phyloP scores from a whole-genome alignment of 164 flowering plant species.

The Aristolochia contorta region DNA sequence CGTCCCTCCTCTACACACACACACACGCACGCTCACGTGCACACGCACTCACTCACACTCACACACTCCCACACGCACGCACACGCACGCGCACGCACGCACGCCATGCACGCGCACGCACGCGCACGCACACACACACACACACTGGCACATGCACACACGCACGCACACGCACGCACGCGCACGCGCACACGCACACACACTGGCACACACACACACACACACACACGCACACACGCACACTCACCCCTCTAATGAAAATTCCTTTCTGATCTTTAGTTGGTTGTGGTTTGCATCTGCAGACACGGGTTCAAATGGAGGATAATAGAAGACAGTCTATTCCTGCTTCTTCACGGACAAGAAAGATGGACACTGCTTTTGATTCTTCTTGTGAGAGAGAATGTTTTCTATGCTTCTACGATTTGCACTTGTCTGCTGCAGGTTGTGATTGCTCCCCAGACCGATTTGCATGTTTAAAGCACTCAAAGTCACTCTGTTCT shows the following conservation, averaged over 20 bases:
- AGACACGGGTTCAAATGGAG: constrained; percentile 65
- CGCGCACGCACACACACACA: no score
- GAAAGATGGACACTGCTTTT: constrained; percentile 58
- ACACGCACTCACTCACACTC: no score
- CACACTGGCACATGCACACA: no score
- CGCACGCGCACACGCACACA: no score
- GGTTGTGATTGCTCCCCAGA: constrained; percentile 63
- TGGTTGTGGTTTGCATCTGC: constrained; percentile 2
- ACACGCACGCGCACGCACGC: no score
- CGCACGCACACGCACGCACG: no score
- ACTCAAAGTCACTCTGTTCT: constrained; percentile 44
- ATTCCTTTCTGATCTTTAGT: not conserved
- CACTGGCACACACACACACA: no score
- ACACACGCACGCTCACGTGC: no score
- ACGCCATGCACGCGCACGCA: no score
- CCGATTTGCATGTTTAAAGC: constrained; percentile 69
- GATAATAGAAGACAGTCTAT: constrained; percentile 49
- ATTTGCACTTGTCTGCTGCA: constrained; percentile 60
- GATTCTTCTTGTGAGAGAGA: constrained; percentile 55
- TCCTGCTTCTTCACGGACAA: constrained; percentile 19
- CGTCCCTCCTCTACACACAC: not conserved
- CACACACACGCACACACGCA: no score
- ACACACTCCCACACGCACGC: no score
- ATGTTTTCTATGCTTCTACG: constrained; percentile 73
- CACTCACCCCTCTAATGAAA: not conserved